Evolutionary conservation across 345 rosid species (phyloP).

Genomic region (Salix udensis): DNA sequence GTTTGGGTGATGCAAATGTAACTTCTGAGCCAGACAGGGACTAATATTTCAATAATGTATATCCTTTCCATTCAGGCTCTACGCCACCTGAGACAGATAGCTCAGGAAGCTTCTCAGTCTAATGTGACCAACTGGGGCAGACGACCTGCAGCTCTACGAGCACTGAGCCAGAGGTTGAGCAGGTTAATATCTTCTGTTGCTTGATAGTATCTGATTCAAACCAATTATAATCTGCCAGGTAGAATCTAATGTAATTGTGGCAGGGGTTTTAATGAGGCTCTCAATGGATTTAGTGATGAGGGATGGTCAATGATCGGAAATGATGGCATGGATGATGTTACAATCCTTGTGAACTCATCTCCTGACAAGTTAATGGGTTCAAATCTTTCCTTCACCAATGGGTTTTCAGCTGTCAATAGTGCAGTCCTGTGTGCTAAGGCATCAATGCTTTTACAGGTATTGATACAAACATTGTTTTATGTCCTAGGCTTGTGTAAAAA

Average conservation of each 20-base stretch:
- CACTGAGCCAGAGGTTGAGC: conserved; percentile 94
- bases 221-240: not conserved
- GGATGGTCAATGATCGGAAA: conserved; percentile 95
- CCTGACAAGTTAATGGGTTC: conserved; percentile 94
- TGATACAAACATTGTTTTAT: conserved; percentile 6
- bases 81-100: conserved; percentile 91
- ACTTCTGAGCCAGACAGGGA: not conserved
- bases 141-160: conserved; percentile 90
- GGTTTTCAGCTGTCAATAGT: conserved; percentile 75
- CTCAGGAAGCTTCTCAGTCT: conserved; percentile 84
- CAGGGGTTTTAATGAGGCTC: conserved; percentile 98
- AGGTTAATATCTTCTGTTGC: conserved; percentile 44
- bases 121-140: conserved; percentile 86
- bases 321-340: conserved; percentile 94
- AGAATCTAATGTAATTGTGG: conserved; percentile 8
- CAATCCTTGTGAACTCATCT: conserved; percentile 86
- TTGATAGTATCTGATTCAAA: not conserved
- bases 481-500: not conserved
- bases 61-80: conserved; percentile 50
- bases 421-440: conserved; percentile 93
- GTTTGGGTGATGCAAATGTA: not conserved
- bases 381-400: conserved; percentile 74
- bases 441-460: conserved; percentile 97
- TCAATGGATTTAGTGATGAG: conserved; percentile 92
- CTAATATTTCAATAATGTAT: not conserved